Base-by-base conservation (phyloP, 805 yeast genomes). In the Kluyveromyces siamensis region DNA sequence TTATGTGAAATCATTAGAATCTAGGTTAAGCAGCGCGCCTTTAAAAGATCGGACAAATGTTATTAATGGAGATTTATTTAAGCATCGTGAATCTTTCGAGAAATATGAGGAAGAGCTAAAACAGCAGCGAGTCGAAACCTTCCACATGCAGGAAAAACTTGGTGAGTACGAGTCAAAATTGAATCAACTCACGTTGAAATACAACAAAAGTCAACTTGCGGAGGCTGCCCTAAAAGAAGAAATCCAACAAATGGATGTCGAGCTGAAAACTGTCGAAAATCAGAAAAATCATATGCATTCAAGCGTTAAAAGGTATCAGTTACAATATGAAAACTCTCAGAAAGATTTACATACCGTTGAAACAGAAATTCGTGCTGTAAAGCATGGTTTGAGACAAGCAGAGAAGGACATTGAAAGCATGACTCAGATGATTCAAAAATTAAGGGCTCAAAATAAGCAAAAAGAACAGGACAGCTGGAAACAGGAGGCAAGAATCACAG, bases 291-390 rank as follows among this genome's bases (percentile, higher is more conserved):
- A 87, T 30, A 67, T 87, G 30, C 61, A 71, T 1, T 72, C 75
- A 37, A 74, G 77, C 30, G 68, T 83, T 18, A 78, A 77, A 37
- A 69, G 84, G 33, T 88, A 85, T 65, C 83, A 81, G 59, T 66
- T 72, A 16, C 76, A 95, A 52, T 80, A 95, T 35, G 90, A 86
- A 36, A 84, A 82, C 52, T 84, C 87, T 61, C 79, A 75, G 55
- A 72, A 73, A 49, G 85, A 86, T 57, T 70, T 89, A 25, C 95
- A 88, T 57, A 75, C 78, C 45, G 90, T 93, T 2, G 96, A 90
- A 60, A 73, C 81, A 44, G 87, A 87, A 51, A 65, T 79, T 46
- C 60, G 65, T 17, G 86, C 83, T 55, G 65, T 77, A 36, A 68
- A 74, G 50, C 70, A 67, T 30, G 61, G 75, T 9, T 60, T 84